Evolutionary conservation across 2,329 filamentous ascomycete species (phyloP), one percentile per base, ranked within the genome.

Genomic region (Truncatella angustata): DNA sequence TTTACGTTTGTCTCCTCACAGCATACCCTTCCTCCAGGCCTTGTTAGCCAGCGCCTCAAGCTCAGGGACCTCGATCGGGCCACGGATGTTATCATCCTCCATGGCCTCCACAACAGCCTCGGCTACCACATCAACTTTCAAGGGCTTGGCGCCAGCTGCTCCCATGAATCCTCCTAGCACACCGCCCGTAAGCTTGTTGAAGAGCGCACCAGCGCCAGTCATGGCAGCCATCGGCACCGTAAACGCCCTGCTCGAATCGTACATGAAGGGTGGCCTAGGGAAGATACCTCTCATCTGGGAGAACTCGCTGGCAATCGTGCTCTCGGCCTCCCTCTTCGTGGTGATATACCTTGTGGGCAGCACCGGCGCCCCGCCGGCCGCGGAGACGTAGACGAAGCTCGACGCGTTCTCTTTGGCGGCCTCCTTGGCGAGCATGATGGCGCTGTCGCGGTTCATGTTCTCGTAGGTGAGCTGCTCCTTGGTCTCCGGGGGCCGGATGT

Each of bases 381-480:
- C 94, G 32, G 91, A 96, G 55, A 99, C 87, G 75, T 91, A 97
- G 54, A 87, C 84, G 67, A 96, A 97, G 0, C 85, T 83, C 16
- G 78, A 73, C 12, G 87, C 86, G 32, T 83, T 78, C 54, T 84
- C 82, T 30, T 73, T 73, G 23, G 80, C 79, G 2, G 91, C 85
- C 66, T 93, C 89, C 63, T 87, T 84, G 12, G 93, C 94, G 12
- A 97, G 79, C 50, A 87, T 81, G 55, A 97, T 84, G 44, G 93
- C 93, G 73, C 77, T 84, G 73, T 97, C 93, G 52, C 94, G 83
- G 73, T 99, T 99, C 91, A 99, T 97, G 55, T 91, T 79, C 75
- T 97, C 94, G 74, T 99, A 99, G 16, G 93, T 97, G 63, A 96
- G 78, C 71, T 94, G 88, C 23, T 86, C 85, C 60, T 85, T 84